phyloP scores from a whole-genome alignment of 2,329 filamentous ascomycete species.

The Boeremia exigua region DNA sequence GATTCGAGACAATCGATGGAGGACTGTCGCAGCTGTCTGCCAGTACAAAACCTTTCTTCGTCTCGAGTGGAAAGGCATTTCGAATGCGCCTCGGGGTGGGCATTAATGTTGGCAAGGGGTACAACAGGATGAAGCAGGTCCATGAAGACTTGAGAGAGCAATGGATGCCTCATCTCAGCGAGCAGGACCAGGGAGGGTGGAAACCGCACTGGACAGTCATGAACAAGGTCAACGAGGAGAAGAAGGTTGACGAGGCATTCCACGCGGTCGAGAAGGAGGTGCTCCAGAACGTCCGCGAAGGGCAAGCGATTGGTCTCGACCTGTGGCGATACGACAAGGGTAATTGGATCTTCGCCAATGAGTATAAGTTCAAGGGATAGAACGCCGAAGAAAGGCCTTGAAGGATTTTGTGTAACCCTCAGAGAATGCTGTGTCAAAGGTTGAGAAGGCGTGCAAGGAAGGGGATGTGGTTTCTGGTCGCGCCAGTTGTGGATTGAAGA shows the following conservation, averaged over 20 bases:
- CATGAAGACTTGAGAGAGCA: constrained; percentile 42
- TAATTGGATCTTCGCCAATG: constrained; percentile 48
- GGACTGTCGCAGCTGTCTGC: constrained; percentile 37
- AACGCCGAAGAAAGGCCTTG: constrained; percentile 6
- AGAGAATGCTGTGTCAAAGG: background rate
- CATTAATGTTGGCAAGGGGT: constrained; percentile 44
- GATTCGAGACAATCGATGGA: constrained; percentile 44
- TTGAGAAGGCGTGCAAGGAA: background rate
- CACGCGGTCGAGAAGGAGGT: constrained; percentile 42
- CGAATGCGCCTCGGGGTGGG: constrained; percentile 52
- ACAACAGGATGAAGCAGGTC: constrained; percentile 41
- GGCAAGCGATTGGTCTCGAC: constrained; percentile 47
- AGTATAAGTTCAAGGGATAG: constrained; percentile 44
- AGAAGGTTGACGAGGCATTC: constrained; percentile 46
- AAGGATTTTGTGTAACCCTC: constrained; percentile 9
- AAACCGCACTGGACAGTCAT: constrained; percentile 55
- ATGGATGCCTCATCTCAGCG: constrained; percentile 50
- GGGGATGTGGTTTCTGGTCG: background rate
- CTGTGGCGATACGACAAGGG: constrained; percentile 53
- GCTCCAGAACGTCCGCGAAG: constrained; percentile 39
- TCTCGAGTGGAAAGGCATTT: constrained; percentile 49
- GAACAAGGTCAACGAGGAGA: constrained; percentile 55
- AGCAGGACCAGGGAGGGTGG: constrained; percentile 51
- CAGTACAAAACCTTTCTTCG: constrained; percentile 43
- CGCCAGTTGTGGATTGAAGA: background rate